Percentiles rank a stretch among this genome's conserved stretches.
These are phyloP conservation scores for Phytophthora palmivora DNA, from an alignment of 352 stramenopile species.

Conservation along the genomic window DNA sequence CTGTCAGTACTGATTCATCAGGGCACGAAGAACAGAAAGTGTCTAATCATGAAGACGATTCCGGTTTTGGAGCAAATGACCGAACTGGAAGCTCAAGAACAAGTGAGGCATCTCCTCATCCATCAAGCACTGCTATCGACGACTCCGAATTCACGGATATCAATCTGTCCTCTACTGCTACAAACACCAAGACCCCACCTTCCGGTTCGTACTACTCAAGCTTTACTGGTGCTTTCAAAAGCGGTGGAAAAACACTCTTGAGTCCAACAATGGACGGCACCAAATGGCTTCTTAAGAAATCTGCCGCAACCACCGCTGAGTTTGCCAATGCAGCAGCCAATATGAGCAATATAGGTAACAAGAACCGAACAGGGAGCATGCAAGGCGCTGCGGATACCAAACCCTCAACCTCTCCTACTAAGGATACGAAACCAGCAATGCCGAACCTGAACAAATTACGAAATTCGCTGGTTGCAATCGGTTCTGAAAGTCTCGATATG, in stretches of 20 bases:
- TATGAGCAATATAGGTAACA: slow-evolving; percentile 37
- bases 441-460: slow-evolving; percentile 64
- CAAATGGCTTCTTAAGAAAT: slow-evolving; percentile 86
- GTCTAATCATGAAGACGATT: slow-evolving; percentile 14
- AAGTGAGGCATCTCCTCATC: slow-evolving; percentile 7
- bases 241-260: slow-evolving; percentile 70
- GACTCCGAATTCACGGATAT: slow-evolving; percentile 32
- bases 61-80: slow-evolving; percentile 9
- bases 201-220: slow-evolving; percentile 70
- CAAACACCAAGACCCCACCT: slow-evolving; percentile 17
- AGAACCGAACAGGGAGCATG: slow-evolving; percentile 34
- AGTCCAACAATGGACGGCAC: slow-evolving; percentile 66
- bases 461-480: slow-evolving; percentile 67
- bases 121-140: slow-evolving; percentile 6
- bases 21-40: slow-evolving; percentile 21
- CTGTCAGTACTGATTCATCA: neutral
- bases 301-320: slow-evolving; percentile 34
- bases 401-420: slow-evolving; percentile 5
- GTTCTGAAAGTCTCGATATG: slow-evolving; percentile 76
- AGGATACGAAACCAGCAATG: slow-evolving; percentile 34
- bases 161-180: slow-evolving; percentile 25
- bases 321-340: slow-evolving; percentile 37
- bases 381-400: slow-evolving; percentile 13
- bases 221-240: slow-evolving; percentile 75
- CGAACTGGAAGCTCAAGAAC: slow-evolving; percentile 24